phyloP scores from a whole-genome alignment of 139 green algal species.

The Tetradesmus lagerheimii region DNA sequence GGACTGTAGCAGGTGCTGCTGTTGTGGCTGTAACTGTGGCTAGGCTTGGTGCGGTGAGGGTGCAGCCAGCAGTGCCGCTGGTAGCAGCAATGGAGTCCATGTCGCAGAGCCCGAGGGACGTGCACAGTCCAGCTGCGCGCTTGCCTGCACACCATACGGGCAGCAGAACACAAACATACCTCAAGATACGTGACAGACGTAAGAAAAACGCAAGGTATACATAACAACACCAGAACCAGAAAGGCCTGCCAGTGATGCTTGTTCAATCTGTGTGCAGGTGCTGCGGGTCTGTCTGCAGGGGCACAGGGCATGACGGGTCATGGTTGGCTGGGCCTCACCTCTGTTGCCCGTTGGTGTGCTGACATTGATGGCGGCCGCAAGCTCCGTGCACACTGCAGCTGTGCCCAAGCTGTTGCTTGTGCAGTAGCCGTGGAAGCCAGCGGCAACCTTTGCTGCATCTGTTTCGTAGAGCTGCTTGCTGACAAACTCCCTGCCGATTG shows the following conservation, averaged over 20 bases:
- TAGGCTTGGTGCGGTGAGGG: neutral
- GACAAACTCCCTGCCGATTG: neutral
- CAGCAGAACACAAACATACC: neutral
- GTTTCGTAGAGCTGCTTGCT: constrained; percentile 6
- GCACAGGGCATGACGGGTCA: too few species aligned
- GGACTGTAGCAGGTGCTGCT: neutral
- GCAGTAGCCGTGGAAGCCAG: neutral
- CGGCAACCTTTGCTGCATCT: neutral
- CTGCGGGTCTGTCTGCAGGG: too few species aligned
- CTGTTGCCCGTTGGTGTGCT: constrained; percentile 4
- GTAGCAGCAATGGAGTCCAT: neutral
- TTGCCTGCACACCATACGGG: neutral
- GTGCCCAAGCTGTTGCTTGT: neutral
- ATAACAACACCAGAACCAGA: too few species aligned
- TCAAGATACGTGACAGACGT: too few species aligned
- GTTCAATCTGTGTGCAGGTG: too few species aligned
- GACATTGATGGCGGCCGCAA: neutral
- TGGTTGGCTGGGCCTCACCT: neutral
- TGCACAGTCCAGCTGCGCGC: neutral
- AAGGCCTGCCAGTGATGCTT: too few species aligned
- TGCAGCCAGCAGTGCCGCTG: neutral
- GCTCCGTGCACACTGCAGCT: neutral
- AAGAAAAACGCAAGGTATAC: too few species aligned
- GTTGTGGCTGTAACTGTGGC: neutral
- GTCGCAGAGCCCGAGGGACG: neutral